Conservation (phyloP, 2,329 filamentous ascomycete genomes). For the Dryadomyces quercus-mongolicae region DNA sequence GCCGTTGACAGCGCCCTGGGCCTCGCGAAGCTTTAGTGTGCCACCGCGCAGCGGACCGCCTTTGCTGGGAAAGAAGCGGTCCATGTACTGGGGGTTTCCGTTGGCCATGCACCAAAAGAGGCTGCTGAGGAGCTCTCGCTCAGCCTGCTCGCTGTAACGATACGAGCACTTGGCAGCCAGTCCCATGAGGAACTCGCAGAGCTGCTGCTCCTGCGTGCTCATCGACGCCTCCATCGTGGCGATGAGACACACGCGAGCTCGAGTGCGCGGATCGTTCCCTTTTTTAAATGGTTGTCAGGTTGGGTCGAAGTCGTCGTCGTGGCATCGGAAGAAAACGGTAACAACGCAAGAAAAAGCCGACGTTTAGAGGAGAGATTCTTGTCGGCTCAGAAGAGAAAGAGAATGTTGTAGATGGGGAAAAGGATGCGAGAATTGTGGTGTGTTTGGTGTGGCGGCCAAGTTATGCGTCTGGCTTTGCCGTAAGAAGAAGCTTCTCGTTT, state of each 20-base stretch:
- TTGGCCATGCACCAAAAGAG: constrained; percentile 83
- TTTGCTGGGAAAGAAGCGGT: constrained; percentile 67
- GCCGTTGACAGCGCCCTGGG: constrained; percentile 85
- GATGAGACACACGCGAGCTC: neutral
- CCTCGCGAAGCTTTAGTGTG: constrained; percentile 66
- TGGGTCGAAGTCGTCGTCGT: neutral
- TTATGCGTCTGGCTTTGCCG: no score
- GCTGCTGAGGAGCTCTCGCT: constrained; percentile 58
- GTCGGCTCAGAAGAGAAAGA: no score
- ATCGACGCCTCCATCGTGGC: constrained; percentile 19
- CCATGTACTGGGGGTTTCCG: constrained; percentile 60
- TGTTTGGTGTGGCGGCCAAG: no score
- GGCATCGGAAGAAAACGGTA: neutral
- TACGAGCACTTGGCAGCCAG: constrained; percentile 63
- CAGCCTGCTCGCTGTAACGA: constrained; percentile 62
- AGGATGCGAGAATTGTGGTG: no score
- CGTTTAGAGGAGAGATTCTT: no score
- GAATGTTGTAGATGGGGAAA: no score
- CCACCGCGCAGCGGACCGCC: constrained; percentile 46
- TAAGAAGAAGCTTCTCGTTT: no score
- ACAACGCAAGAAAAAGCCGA: neutral
- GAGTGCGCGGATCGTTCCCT: neutral
- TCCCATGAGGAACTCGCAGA: constrained; percentile 70
- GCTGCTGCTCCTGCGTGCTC: constrained; percentile 63
- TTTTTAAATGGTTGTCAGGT: neutral